Conservation (phyloP, 2,329 filamentous ascomycete genomes). For the Pseudogymnoascus sp. region DNA sequence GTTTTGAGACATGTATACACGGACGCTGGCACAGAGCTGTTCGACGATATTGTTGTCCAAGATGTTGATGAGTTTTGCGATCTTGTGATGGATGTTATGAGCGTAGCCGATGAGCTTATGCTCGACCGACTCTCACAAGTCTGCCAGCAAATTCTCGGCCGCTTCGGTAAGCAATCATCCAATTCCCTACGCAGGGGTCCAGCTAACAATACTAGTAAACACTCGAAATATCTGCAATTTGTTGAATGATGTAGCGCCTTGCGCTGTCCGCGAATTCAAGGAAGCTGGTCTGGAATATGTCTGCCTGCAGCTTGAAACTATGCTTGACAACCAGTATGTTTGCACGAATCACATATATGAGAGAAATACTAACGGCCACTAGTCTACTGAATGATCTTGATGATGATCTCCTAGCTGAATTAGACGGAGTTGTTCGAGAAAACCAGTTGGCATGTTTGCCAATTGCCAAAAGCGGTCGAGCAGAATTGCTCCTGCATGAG, state of each 20-base stretch:
- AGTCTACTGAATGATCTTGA: conserved; percentile 73
- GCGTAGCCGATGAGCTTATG: conserved; percentile 89
- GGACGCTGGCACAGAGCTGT: conserved; percentile 72
- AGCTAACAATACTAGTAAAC: conserved; percentile 46
- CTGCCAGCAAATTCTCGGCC: conserved; percentile 76
- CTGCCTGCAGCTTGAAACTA: conserved; percentile 80
- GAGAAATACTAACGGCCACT: conserved; percentile 10
- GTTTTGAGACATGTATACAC: conserved; percentile 78
- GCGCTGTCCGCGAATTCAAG: conserved; percentile 77
- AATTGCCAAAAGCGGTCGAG: conserved; percentile 66
- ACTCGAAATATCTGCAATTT: conserved; percentile 79
- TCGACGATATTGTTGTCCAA: conserved; percentile 63
- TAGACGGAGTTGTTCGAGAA: conserved; percentile 70
- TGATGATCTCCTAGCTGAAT: conserved; percentile 68
- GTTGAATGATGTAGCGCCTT: conserved; percentile 78
- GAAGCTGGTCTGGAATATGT: conserved; percentile 83
- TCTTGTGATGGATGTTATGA: conserved; percentile 83
- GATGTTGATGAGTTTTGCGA: conserved; percentile 81
- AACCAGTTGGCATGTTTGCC: conserved; percentile 76
- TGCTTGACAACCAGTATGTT: conserved; percentile 72
- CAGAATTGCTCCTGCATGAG: conserved; percentile 59
- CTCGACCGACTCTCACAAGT: conserved; percentile 82
- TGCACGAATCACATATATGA: conserved; percentile 21
- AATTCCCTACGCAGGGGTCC: background rate
- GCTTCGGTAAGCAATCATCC: conserved; percentile 49